A percentile compares a stretch with the other conserved stretches of the same genome.
These are phyloP conservation scores for Cardamine occulta DNA, from an alignment of 345 rosid genomes.

Conservation along the genomic window DNA sequence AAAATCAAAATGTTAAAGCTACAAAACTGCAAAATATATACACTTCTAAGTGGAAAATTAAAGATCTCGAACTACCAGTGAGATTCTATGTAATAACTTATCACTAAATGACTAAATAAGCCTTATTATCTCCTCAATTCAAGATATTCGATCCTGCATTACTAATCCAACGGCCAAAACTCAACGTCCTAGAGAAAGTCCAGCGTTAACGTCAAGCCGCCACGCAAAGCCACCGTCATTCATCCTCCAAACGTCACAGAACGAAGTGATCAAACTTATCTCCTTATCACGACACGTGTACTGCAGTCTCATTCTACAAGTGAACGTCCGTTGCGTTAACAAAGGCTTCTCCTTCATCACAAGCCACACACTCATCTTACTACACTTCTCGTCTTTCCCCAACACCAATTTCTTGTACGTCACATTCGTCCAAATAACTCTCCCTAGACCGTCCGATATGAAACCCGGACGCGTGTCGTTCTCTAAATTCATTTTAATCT, in stretches of 20 bases:
- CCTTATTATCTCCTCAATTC: not conserved
- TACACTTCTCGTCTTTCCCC: conserved; percentile 17
- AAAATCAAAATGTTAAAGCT: not conserved
- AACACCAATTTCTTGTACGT: conserved; percentile 62
- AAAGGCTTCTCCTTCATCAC: conserved; percentile 55
- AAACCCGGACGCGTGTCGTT: conserved; percentile 83
- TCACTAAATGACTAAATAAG: not conserved
- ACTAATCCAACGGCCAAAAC: conserved; percentile 5
- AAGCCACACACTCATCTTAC: conserved; percentile 59
- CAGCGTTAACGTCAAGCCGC: conserved; percentile 79
- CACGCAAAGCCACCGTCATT: conserved; percentile 73
- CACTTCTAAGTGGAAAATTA: too few species aligned
- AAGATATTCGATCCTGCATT: not conserved
- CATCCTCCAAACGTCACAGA: conserved; percentile 84
- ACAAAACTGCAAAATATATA: conserved; percentile 11
- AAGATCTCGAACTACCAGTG: not conserved
- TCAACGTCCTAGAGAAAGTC: conserved; percentile 52
- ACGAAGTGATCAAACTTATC: conserved; percentile 55
- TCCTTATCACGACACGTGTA: conserved; percentile 53
- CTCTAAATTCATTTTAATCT: conserved; percentile 56
- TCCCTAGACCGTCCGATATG: conserved; percentile 62
- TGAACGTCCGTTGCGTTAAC: conserved; percentile 51
- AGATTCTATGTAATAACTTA: not conserved
- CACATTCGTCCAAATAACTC: conserved; percentile 71
- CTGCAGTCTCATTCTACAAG: conserved; percentile 70